phyloP scores from a whole-genome alignment of 164 flowering plant genomes.

The Sedum album region DNA sequence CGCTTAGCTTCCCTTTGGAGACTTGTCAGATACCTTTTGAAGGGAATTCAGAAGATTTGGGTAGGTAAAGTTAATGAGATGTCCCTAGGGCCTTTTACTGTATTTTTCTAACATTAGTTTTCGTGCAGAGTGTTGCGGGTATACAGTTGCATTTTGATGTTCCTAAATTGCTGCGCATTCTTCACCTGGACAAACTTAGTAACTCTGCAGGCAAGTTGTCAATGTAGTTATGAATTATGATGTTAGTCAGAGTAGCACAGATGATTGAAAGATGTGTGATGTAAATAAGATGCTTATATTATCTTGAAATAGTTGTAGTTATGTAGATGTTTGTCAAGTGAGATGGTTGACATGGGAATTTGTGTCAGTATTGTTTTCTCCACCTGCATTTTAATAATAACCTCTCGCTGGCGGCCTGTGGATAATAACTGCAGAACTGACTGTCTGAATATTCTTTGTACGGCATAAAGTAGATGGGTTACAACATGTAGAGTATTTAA shows the following conservation, averaged over 20 bases:
- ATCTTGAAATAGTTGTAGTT: background rate
- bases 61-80: conserved; percentile 30
- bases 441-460: background rate
- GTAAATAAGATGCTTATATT: background rate
- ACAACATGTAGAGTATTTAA: background rate
- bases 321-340: background rate
- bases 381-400: too few species aligned
- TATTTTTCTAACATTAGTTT: conserved; percentile 8
- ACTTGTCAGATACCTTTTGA: conserved; percentile 27
- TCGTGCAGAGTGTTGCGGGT: conserved; percentile 64
- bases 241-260: background rate
- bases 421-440: background rate
- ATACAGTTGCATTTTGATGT: conserved; percentile 51
- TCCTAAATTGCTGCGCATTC: conserved; percentile 52
- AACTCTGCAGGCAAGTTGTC: conserved; percentile 50
- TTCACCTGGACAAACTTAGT: conserved; percentile 53
- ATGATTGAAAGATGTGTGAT: background rate
- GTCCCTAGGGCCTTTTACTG: background rate
- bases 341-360: background rate
- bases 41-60: conserved; percentile 48
- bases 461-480: background rate
- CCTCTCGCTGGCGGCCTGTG: background rate
- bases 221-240: background rate
- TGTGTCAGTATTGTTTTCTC: background rate
- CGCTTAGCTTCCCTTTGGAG: conserved; percentile 53